Base-by-base conservation (phyloP, 2,329 filamentous ascomycete species). In the Xylariaceae sp. region DNA sequence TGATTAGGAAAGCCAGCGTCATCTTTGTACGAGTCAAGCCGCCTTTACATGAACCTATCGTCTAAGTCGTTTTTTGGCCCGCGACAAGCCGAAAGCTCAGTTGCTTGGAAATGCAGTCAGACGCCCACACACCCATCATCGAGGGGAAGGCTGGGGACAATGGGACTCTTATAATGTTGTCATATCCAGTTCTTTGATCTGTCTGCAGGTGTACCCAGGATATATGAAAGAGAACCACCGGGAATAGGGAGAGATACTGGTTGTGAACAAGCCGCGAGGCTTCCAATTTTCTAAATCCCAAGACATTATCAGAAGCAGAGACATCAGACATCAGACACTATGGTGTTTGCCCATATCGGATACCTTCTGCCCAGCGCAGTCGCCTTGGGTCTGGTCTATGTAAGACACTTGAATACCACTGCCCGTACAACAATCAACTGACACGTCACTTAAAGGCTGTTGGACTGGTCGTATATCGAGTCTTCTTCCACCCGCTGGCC, bases 401-500 rank as follows among this genome's bases (percentile, higher is more conserved):
- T 65, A 55, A 49, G 63, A 36, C 16, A 17, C n/a, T 36, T 2
- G 4, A 29, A 28, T 21, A 36, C 19, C 4, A 33, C 16, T 28
- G 16, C 23, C 24, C 16, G 31, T 28, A 8, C 3, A 23, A 3
- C 16, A 36, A 12, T n/a, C 14, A 12, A 54, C 50, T 58, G 39
- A 62, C 58, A 47, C 29, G n/a, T 23, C 4, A n/a, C 2, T 41
- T 19, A 16, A 37, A 72, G 69, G 34, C 46, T 21, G 24, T 54
- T 51, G 73, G 72, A 36, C 65, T 85, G 26, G 68, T 79, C 47
- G 64, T 84, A 39, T 88, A 88, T 68, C 78, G 84, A 53, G 64
- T 88, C 55, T 85, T 80, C 69, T 83, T 88, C 70, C 87, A 89
- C 66, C 86, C 87, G 3, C 74, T 89, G 8, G 80, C 85, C 16